Base-by-base conservation (phyloP, 768 basidiomycete species). In the Pleurotus pulmonarius region DNA sequence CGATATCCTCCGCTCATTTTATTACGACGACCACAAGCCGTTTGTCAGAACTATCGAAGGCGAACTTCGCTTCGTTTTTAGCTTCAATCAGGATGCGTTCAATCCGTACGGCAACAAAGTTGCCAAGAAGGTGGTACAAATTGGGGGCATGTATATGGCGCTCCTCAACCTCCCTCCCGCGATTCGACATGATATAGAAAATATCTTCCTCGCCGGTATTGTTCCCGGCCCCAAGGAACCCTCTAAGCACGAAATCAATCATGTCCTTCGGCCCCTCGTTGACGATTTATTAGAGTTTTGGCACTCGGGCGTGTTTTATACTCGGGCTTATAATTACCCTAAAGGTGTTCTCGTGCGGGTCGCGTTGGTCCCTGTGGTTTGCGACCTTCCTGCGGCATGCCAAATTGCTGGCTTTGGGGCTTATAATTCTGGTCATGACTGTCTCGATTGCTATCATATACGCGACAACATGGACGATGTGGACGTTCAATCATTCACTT, bases 331-430 rank as follows among this genome's bases (percentile, higher is more conserved):
- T 0, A 11, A 25, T 4, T 56, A 64, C 52, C 53, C 56, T 0
- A 3, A 48, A 38, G 76, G 76, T 3, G 60, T 69, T 2, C 40
- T 66, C 2, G 61, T 73, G 20, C 60, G 59, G 2, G 60, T 60
- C 11, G 70, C 69, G 1, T 18, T 75, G 0, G 58, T 71, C 5
- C 64, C 68, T 5, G 51, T 75, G 3, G 65, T 76, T 0, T 75
- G 69, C 49, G 75, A 78, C 48, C 60, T 73, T 0, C 70, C 65
- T 5, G 75, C 73, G 4, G 60, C 70, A 0, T 61, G 69, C 4
- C 67, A 74, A 49, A 60, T 63, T 5, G 61, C 62, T 4, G 72
- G 73, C 1, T 66, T 70, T 39, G 67, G 53, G 4, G 39, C 26
- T 25, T 46, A 34, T 43, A 45, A 16, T 38, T 55, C 63, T 53